These are phyloP conservation scores for Aspergillus tubingensis DNA, from an alignment of 2,329 filamentous ascomycete genomes.

Conservation along the genomic window DNA sequence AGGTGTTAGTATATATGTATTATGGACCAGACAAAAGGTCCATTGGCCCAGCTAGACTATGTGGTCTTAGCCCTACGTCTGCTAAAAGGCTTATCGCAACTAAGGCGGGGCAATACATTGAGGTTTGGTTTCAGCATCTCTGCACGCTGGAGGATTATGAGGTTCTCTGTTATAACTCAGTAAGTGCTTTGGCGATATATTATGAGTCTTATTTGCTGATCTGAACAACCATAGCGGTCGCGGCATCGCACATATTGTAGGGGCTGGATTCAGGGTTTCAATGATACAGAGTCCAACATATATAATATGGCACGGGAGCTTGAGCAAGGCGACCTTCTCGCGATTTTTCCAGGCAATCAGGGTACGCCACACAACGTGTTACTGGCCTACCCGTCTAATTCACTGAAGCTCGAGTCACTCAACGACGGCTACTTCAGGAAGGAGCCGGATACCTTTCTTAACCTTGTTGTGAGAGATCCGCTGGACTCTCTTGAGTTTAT, in stretches of 20 bases:
- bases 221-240: neutral
- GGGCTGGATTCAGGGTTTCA: slow-evolving; percentile 39
- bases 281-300: slow-evolving; percentile 32
- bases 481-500: slow-evolving; percentile 16
- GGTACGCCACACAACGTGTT: slow-evolving; percentile 18
- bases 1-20: slow-evolving; percentile 32
- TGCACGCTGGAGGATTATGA: slow-evolving; percentile 33
- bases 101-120: slow-evolving; percentile 20
- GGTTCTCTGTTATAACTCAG: slow-evolving; percentile 30
- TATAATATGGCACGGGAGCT: slow-evolving; percentile 32
- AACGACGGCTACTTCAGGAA: slow-evolving; percentile 4
- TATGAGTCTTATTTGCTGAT: neutral
- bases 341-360: slow-evolving; percentile 27
- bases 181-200: neutral
- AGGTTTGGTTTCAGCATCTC: slow-evolving; percentile 37
- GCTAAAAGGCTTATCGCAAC: slow-evolving; percentile 20
- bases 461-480: slow-evolving; percentile 24
- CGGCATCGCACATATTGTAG: slow-evolving; percentile 24
- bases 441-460: slow-evolving; percentile 19
- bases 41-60: slow-evolving; percentile 35
- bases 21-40: slow-evolving; percentile 32
- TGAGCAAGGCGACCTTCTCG: slow-evolving; percentile 27
- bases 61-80: slow-evolving; percentile 23
- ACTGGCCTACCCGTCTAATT: slow-evolving; percentile 33
- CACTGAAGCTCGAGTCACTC: slow-evolving; percentile 30